A percentile compares a stretch with the other conserved stretches of the same genome.
These are phyloP conservation scores for Wickerhamiella pararugosa DNA, from an alignment of 1,139 yeast species.

Conservation along the genomic window DNA sequence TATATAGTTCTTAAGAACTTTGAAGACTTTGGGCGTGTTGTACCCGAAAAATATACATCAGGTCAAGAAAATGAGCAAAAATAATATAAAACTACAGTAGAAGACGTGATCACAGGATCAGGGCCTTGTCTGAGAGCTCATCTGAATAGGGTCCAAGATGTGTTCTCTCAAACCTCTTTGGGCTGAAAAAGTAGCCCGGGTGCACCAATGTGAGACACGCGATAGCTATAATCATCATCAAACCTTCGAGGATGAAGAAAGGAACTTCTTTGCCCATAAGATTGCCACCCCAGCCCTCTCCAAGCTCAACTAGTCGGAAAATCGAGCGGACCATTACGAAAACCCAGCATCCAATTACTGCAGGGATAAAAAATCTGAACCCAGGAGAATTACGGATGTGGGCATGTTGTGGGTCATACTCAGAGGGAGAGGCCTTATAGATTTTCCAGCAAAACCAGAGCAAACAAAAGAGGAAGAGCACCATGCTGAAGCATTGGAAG, in stretches of 20 bases:
- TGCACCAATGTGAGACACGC: conserved; percentile 38
- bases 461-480: no score
- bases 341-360: conserved; percentile 23
- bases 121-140: no score
- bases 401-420: conserved; percentile 30
- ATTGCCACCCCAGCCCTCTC: conserved; percentile 64
- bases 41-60: no score
- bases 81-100: no score
- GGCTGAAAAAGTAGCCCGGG: conserved; percentile 41
- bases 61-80: no score
- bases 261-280: conserved; percentile 57
- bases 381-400: conserved; percentile 26
- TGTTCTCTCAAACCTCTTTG: no score
- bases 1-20: no score
- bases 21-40: no score
- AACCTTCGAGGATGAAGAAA: conserved; percentile 62
- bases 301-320: conserved; percentile 66
- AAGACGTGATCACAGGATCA: no score
- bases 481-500: conserved; percentile 66
- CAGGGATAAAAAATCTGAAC: conserved; percentile 11
- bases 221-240: conserved; percentile 42
- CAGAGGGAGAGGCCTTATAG: conserved; percentile 13
- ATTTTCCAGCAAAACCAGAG: conserved; percentile 30
- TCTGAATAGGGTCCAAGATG: no score
- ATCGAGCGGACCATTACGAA: conserved; percentile 58